Evolutionary conservation across 2,329 filamentous ascomycete genomes (phyloP), one percentile per base, ranked within the genome.

Genomic region (Rutstroemia sydowiana): DNA sequence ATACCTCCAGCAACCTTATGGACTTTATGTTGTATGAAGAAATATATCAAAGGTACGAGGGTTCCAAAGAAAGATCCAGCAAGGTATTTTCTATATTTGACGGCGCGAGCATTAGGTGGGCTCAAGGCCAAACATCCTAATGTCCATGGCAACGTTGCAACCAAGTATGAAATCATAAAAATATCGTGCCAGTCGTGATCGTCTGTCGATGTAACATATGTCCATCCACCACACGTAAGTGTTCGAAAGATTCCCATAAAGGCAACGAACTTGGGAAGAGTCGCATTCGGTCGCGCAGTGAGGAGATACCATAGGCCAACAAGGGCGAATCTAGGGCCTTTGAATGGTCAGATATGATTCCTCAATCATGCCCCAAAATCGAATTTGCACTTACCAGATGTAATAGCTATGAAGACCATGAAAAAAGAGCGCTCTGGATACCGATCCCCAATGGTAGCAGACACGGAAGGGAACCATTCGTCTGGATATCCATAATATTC

Each of bases 151-250:
- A 98, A 75, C 2, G 93, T 97, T 31, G 89, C 87, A 42, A 98
- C 85, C 51, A 98, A 76, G 70, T 98, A 98, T 13, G 90, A 95
- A 61, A 98, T 96, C 93, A 98, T 98, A 69, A 98, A 92, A 57
- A 97, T 92, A 66, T 98, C 93, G 69, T 98, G 93, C 91, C 90
- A 97, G 70, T 95, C 84, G 70, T 98, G 93, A 68, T 97, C 89
- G 68, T 98, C 93, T 40, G 93, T 98, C 56, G 93, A 97, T 23
- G 93, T 98, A 56, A 98, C 84, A 70, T 97, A 98, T 48, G 93
- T 96, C 92, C 93, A 98, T 54, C 93, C 93, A 62, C 92, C 93
- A 66, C 93, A 98, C 3, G 90, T 95, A 53, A 97, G 72, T 9
- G 92, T 96, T 62, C 93, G 83, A 65, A 97, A 85, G 48, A 96